phyloP scores from a whole-genome alignment of 2,329 filamentous ascomycete species.

The Didymellaceae sp. region DNA sequence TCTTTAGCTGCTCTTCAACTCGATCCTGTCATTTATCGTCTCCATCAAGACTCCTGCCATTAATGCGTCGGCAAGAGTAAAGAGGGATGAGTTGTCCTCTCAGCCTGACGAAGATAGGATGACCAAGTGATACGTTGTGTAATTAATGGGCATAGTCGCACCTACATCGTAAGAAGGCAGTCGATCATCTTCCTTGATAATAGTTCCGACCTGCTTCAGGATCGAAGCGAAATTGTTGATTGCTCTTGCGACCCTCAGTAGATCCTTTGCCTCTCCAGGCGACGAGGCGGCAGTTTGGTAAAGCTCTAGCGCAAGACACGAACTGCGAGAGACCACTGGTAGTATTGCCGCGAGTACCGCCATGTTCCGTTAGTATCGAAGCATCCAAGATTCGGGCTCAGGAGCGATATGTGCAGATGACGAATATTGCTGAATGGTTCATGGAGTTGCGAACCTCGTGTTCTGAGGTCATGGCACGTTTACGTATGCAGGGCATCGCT shows the following conservation, averaged over 20 bases:
- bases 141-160: neutral
- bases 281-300: slow-evolving; percentile 40
- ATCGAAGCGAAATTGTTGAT: slow-evolving; percentile 46
- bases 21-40: too few species aligned
- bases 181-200: slow-evolving; percentile 47
- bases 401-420: slow-evolving; percentile 14
- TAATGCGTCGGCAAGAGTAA: neutral
- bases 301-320: slow-evolving; percentile 42
- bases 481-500: slow-evolving; percentile 31
- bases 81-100: neutral
- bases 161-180: slow-evolving; percentile 46
- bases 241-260: slow-evolving; percentile 40
- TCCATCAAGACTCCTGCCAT: too few species aligned
- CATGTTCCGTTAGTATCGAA: slow-evolving; percentile 30
- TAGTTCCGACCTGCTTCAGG: slow-evolving; percentile 48
- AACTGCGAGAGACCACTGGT: slow-evolving; percentile 42
- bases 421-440: slow-evolving; percentile 22
- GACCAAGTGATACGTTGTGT: neutral
- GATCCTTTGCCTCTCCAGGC: slow-evolving; percentile 32
- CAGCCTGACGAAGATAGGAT: neutral
- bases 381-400: neutral
- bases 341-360: slow-evolving; percentile 46
- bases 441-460: slow-evolving; percentile 24
- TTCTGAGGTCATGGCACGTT: slow-evolving; percentile 36
- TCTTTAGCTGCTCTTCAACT: too few species aligned